Conservation (phyloP, 805 yeast species). For the Tetrapisispora fleetii region DNA sequence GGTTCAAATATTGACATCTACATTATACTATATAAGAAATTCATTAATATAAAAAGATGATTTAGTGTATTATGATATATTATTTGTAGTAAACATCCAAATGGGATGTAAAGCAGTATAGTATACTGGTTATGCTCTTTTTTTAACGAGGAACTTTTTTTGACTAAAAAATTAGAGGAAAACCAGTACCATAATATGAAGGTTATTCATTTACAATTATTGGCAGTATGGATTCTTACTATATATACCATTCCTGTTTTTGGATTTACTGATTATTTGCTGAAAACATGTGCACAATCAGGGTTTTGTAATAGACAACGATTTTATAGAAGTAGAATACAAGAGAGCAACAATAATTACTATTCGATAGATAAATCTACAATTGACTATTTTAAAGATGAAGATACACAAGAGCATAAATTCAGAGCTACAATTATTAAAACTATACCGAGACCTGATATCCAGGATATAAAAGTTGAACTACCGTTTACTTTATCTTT, state of each 20-base stretch:
- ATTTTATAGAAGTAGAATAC: constrained; percentile 43
- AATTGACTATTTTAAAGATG: constrained; percentile 19
- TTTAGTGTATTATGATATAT: no score
- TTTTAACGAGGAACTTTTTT: no score
- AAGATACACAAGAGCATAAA: constrained; percentile 13
- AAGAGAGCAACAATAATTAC: constrained; percentile 27
- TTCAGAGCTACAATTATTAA: constrained; percentile 43
- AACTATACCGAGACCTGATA: constrained; percentile 22
- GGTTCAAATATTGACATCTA: no score
- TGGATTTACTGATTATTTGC: constrained; percentile 55
- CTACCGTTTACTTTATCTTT: constrained; percentile 52
- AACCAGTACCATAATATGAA: neutral
- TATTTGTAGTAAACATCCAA: no score
- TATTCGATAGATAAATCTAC: constrained; percentile 34
- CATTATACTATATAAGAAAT: no score
- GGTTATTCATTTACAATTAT: neutral
- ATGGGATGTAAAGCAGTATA: no score
- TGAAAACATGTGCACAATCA: constrained; percentile 67
- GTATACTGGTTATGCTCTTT: no score
- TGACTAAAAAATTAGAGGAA: neutral
- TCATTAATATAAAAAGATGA: no score
- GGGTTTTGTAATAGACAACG: constrained; percentile 82
- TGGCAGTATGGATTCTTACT: neutral
- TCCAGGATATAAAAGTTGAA: constrained; percentile 30
- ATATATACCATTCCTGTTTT: neutral